Base-by-base conservation (phyloP, 2,329 filamentous ascomycete species). In the Fusarium scirpi region DNA sequence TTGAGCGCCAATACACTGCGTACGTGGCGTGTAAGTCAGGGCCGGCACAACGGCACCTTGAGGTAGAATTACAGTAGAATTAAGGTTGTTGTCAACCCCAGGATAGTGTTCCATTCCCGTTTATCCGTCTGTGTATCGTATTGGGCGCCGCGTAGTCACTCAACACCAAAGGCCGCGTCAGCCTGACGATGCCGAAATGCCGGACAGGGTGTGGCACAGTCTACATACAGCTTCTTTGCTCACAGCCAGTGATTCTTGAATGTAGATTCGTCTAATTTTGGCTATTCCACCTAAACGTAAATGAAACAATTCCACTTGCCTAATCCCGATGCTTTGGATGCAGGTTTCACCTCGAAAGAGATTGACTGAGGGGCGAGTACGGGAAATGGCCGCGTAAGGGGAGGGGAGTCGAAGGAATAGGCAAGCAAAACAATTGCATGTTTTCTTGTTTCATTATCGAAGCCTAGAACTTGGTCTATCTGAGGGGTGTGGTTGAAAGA, bases 91-190 rank as follows among this genome's bases (percentile, higher is more conserved):
- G 53, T 61, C 46, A 61, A 53, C 45, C 62, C 38, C 15, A 30
- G 27, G 32, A 40, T 52, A 46, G 32, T 32, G 16, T 51, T 54
- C 32, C 46, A 53, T 71, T 60, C 54, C 47, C 52, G 63, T 41
- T 56, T 62, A 63, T 62, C 58, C 55, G 45, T 41, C 34, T 38
- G 34, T 46, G 46, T 51, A 45, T 62, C 52, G 27, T 24, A 44
- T 53, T 58, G 34, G 55, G 45, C 52, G 59, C 67, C 67, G 70
- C 58, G 65, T 49, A 69, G 67, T 70, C 43, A 41, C 49, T 34
- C 25, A 32, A 46, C 49, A 58, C 45, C 43, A 43, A 60, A 44
- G 71, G 72, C 72, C 72, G 69, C 72, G 72, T 74, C 72, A 74
- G 70, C 72, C 41, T 60, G 40, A 47, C 52, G 51, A 62, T 71